Evolutionary conservation across 352 stramenopile genomes (phyloP), one percentile per base, ranked within the genome.

Genomic region (Thraustotheca clavata): DNA sequence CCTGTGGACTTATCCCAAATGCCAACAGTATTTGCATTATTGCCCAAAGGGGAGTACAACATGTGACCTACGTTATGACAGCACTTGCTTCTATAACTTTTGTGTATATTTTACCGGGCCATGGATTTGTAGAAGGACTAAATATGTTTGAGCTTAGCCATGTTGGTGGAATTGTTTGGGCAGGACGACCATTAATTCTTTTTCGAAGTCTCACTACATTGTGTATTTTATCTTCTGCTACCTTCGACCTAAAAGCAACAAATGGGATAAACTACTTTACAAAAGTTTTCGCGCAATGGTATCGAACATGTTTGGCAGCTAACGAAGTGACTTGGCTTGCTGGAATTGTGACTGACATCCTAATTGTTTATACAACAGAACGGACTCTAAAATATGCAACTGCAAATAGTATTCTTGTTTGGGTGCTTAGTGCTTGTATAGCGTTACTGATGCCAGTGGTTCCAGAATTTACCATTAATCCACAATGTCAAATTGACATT

Each of bases 321-420:
- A 46, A 12, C 50, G 50, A 60, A 24, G 27, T 60, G 11, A 60
- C 50, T 34, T 60, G 50, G 50, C 50, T 46, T 26, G 50, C 48
- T 4, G 50, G 34, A 5, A 26, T 60, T 14, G 27, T 60, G 6
- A 60, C 43, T 26, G 50, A 60, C 32, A 24, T 60, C 4, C 27
- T 34, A 22, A 43, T 43, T 7, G 16, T 60, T 38, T 41, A 20
- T 18, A 60, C 50, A 22, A 9, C 20, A 6, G 8, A 1, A 7
- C 48, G 48, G 34, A 60, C 50, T 34, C 9, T 26, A n/a, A 2
- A 1, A 5, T 60, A 60, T 22, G 50, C 50, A 1, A 40, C 50
- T 16, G 8, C 20, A 16, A 60, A 34, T 24, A 60, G 50, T 24
- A n/a, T 43, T 2, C 20, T 47, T 22, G 50, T 60, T 34, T 60